Base-by-base conservation (phyloP, 2,329 filamentous ascomycete genomes). In the Aspergillus quadrilineatus region DNA sequence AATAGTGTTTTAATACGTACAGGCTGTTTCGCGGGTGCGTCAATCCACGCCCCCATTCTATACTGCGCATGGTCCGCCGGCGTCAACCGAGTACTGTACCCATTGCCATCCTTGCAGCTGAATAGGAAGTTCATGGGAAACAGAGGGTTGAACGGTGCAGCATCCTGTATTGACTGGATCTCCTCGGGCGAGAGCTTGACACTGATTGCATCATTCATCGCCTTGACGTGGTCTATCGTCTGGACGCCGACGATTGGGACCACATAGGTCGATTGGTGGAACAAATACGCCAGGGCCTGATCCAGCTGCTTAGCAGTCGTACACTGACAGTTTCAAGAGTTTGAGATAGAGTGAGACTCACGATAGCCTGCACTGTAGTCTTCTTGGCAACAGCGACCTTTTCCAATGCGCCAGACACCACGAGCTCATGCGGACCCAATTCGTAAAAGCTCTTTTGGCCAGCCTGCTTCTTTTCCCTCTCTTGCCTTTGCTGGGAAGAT, bases 321-420 rank as follows among this genome's bases (percentile, higher is more conserved):
- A 7, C 30, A 34, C 10, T 6, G 6, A 10, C n/a, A 34, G 10
- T 34, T 34, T 17, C 17, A 17, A 17, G 17, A 17, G 17, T 22
- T 22, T 22, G 22, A 4, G 22, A 22, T 22, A 22, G 34, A 30
- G 17, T 3, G 8, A 14, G 37, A 47, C 51, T 43, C 26, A 58
- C 56, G 55, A 58, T 49, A 10, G 56, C 52, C 41, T 55, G 39
- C 4, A 58, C 34, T 2, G 22, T 49, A 6, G 48, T 49, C 14
- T 26, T 30, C 12, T 51, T 58, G 12, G 42, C n/a, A 34, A 15
- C 48, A 5, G 52, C 56, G n/a, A 58, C 29, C 17, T 14, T 43
- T 43, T 58, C 56, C 47, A 58, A 41, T 4, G 48, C 56, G 8
- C 55, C 48, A 5, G 56, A 58, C 8, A 58, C 44, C 10, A 41